phyloP scores from a whole-genome alignment of 768 basidiomycete species.

The Heimioporus sp. region DNA sequence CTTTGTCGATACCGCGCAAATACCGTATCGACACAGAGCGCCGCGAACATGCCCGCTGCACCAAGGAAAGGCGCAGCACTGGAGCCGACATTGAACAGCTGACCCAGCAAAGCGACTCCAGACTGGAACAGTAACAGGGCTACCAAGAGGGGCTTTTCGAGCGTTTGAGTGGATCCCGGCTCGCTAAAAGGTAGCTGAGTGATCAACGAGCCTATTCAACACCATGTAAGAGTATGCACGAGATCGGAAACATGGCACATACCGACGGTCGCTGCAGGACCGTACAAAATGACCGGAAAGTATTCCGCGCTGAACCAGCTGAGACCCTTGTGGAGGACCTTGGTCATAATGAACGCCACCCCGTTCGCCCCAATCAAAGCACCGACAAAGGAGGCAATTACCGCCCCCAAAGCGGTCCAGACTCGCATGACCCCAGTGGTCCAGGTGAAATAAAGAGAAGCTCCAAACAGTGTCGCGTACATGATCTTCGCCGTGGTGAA shows the following conservation, averaged over 20 bases:
- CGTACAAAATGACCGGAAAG: conserved; percentile 65
- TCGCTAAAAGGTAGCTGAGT: conserved; percentile 56
- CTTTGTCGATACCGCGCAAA: conserved; percentile 26
- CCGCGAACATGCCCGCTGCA: conserved; percentile 53
- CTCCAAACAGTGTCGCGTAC: conserved; percentile 51
- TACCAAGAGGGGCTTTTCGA: conserved; percentile 62
- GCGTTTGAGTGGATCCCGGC: conserved; percentile 25
- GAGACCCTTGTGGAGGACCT: conserved; percentile 63
- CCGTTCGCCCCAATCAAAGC: conserved; percentile 64
- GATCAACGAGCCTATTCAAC: conserved; percentile 51
- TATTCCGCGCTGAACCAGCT: conserved; percentile 84
- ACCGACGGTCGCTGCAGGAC: conserved; percentile 73
- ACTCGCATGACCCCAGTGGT: conserved; percentile 27
- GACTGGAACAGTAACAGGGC: conserved; percentile 63
- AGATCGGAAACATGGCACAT: conserved; percentile 17
- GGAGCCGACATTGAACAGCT: conserved; percentile 70
- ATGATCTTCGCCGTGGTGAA: conserved; percentile 66
- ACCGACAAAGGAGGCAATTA: conserved; percentile 51
- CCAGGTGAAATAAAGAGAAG: conserved; percentile 45
- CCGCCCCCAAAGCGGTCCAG: conserved; percentile 44
- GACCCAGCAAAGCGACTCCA: conserved; percentile 52
- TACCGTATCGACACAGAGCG: conserved; percentile 53
- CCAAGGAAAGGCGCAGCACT: conserved; percentile 71
- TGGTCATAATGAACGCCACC: conserved; percentile 67
- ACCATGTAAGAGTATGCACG: background rate